These are phyloP conservation scores for Apocynum venetum DNA, from an alignment of 257 asterid species.

Conservation along the genomic window DNA sequence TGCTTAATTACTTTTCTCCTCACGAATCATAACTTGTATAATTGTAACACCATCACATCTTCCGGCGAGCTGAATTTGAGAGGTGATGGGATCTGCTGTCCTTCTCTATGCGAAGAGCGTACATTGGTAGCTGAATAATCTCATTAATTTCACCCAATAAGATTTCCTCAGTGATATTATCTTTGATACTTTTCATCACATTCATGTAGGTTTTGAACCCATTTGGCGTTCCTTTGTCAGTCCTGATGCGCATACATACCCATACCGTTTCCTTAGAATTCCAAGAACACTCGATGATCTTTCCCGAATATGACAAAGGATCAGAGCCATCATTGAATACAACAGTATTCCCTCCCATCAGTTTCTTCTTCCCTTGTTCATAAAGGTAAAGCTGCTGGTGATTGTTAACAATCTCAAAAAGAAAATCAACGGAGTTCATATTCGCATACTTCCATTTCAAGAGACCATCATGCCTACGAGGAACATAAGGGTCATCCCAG, in stretches of 20 bases:
- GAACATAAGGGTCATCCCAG: slow-evolving; percentile 97
- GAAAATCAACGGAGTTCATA: slow-evolving; percentile 96
- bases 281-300: slow-evolving; percentile 90
- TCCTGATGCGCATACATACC: slow-evolving; percentile 84
- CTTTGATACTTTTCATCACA: slow-evolving; percentile 29
- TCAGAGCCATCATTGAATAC: slow-evolving; percentile 77
- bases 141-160: too few relatives aligned
- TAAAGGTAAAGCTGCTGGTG: slow-evolving; percentile 62
- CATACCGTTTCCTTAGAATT: slow-evolving; percentile 59
- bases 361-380: slow-evolving; percentile 83
- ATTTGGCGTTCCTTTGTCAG: slow-evolving; percentile 90
- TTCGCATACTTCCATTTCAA: slow-evolving; percentile 95
- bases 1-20: too few relatives aligned
- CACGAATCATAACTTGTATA: too few relatives aligned
- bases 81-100: too few relatives aligned
- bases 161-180: too few relatives aligned
- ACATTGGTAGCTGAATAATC: too few relatives aligned
- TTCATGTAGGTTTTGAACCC: slow-evolving; percentile 84
- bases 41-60: too few relatives aligned
- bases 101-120: too few relatives aligned
- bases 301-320: slow-evolving; percentile 58
- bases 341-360: slow-evolving; percentile 76
- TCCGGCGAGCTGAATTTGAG: too few relatives aligned
- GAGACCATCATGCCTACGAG: slow-evolving; percentile 95
- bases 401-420: slow-evolving; percentile 77